Base-by-base conservation (phyloP, 164 flowering plant species). In the Aristolochia californica region DNA sequence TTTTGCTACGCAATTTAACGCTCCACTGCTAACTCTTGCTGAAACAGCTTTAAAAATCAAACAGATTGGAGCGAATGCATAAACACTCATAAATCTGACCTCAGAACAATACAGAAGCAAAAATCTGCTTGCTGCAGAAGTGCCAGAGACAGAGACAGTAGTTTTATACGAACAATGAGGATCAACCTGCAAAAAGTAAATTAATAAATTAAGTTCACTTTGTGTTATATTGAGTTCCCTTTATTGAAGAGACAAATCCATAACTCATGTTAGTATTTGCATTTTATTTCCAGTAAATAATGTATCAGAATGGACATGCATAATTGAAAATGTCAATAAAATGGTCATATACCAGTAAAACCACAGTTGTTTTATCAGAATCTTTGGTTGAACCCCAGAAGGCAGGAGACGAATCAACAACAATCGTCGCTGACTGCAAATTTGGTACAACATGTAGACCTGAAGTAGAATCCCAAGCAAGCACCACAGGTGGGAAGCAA, bases 401-500 rank as follows among this genome's bases (percentile, higher is more conserved):
- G 30, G 95, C 90, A 66, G 97, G 95, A 22, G 90, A 77, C 38
- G 97, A 90, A 73, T 94, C 97, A 65, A 94, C 88, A 68, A 75
- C 53, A 44, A 94, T 61, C 57, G 87, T 87, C 75, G 86, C 85
- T 56, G 81, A 75, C 60, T 51, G 68, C 54, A 86, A 70, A 75
- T 86, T 94, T 52, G 97, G 99, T 64, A 74, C 77, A 51, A 88
- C 66, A 49, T 88, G 89, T 45, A 94, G 83, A 70, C 97, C 99
- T 45, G 97, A 86, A 63, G 75, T 79, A 10, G 75, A 63, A 75
- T 90, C 99, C 96, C 95, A 94, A 66, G 84, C 93, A 74, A 94
- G 70, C 56, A 84, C 97, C 49, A 88, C 83, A 23, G 99, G 97
- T 57, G 99, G 99, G 70, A 94, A 90, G 74, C 99, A 94, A 53